Evolutionary conservation across 2,329 filamentous ascomycete species (phyloP).

Genomic region (Verticillium nubilum): DNA sequence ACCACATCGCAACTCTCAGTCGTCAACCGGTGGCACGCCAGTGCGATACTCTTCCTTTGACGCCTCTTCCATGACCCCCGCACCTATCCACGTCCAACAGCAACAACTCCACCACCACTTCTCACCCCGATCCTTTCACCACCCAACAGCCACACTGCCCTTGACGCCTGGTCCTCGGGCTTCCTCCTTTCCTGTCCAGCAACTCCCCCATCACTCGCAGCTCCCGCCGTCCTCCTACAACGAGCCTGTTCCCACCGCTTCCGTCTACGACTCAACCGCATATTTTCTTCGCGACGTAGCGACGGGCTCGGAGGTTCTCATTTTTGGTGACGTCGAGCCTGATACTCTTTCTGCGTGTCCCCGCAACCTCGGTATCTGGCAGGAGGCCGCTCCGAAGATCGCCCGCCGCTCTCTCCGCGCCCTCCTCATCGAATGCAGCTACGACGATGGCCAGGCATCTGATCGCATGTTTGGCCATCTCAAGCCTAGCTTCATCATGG

Average conservation of each 20-base stretch:
- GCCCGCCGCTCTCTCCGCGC: constrained; percentile 65
- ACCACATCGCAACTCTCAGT: constrained; percentile 51
- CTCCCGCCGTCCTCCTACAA: not conserved
- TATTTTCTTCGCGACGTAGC: constrained; percentile 81
- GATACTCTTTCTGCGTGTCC: constrained; percentile 79
- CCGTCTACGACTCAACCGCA: constrained; percentile 79
- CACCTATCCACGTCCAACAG: constrained; percentile 1
- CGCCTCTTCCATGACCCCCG: constrained; percentile 18
- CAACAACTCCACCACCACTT: constrained; percentile 16
- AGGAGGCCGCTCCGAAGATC: constrained; percentile 82
- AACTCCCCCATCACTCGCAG: not conserved
- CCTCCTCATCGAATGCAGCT: constrained; percentile 95
- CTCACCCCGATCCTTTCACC: constrained; percentile 5
- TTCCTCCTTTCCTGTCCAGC: not conserved
- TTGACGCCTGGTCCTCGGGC: not conserved
- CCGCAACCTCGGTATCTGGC: constrained; percentile 79
- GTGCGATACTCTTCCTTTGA: constrained; percentile 23
- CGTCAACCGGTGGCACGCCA: constrained; percentile 8
- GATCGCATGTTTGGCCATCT: constrained; percentile 83
- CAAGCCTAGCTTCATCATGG: constrained; percentile 73
- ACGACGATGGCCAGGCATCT: constrained; percentile 73
- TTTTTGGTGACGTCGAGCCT: constrained; percentile 94
- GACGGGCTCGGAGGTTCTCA: constrained; percentile 72
- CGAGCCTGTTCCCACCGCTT: not conserved
- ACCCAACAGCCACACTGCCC: constrained; percentile 3